These are phyloP conservation scores for Scleroderma bovista DNA, from an alignment of 768 basidiomycete species.

Conservation along the genomic window DNA sequence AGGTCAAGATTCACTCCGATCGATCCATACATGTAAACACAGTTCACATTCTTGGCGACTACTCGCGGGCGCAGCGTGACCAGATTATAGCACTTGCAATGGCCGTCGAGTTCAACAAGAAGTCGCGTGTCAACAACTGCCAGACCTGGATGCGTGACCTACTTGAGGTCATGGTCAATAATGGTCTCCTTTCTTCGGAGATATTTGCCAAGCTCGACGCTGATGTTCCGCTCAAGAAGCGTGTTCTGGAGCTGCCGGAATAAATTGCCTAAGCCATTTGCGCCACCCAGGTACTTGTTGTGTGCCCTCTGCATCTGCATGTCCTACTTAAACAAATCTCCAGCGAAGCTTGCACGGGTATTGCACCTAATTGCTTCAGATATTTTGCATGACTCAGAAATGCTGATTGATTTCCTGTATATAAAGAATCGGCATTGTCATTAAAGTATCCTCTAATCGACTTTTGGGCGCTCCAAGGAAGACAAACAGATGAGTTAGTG, in stretches of 20 bases:
- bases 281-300: not conserved
- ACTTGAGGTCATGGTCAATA: conserved; percentile 12
- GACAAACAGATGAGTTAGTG: too few relatives aligned
- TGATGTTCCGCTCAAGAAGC: conserved; percentile 7
- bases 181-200: conserved; percentile 8
- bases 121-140: conserved; percentile 11
- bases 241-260: conserved; percentile 3
- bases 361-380: not conserved
- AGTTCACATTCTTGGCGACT: not conserved
- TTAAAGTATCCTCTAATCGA: too few relatives aligned
- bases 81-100: conserved; percentile 6
- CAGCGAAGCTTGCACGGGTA: not conserved
- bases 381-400: not conserved
- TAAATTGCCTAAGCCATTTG: not conserved
- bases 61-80: conserved; percentile 7
- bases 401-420: not conserved
- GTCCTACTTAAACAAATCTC: not conserved
- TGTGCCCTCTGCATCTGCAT: not conserved
- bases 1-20: not conserved
- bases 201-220: conserved; percentile 9
- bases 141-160: conserved; percentile 11
- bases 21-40: not conserved
- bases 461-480: too few relatives aligned
- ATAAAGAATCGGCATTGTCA: not conserved
- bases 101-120: conserved; percentile 7